Conservation (phyloP, 1,284 basidiomycete species). For the Afroboletus lepidellus region DNA sequence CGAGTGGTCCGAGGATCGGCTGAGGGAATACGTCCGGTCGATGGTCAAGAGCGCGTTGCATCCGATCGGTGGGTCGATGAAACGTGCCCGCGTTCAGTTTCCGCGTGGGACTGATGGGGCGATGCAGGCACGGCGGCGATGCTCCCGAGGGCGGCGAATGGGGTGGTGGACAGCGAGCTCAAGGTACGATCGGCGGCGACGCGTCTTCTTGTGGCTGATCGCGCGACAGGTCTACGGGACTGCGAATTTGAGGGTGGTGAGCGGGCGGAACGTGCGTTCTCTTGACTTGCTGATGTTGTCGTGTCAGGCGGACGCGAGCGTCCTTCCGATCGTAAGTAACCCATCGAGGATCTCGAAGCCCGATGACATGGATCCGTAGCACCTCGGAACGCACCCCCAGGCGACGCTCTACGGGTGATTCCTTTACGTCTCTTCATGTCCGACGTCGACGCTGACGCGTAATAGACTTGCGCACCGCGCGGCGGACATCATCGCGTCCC, state of each 20-base stretch:
- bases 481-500: slow-evolving; percentile 17
- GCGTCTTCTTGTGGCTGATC: background rate
- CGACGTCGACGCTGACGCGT: background rate
- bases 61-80: background rate
- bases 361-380: too few relatives aligned
- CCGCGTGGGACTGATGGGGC: too few relatives aligned
- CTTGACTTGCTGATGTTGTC: background rate
- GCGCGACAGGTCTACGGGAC: background rate
- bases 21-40: background rate
- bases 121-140: background rate
- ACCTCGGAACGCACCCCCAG: background rate
- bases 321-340: background rate
- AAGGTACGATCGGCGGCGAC: background rate
- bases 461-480: slow-evolving; percentile 14
- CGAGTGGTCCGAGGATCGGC: background rate
- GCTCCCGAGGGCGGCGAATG: background rate
- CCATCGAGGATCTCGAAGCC: background rate
- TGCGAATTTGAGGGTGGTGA: background rate
- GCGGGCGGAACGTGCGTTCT: background rate
- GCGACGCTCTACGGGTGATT: background rate
- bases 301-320: background rate
- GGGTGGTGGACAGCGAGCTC: background rate
- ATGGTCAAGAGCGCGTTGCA: background rate
- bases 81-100: too few relatives aligned
- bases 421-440: background rate